Base-by-base conservation (phyloP, 768 basidiomycete genomes). In the Suillus subluteus region DNA sequence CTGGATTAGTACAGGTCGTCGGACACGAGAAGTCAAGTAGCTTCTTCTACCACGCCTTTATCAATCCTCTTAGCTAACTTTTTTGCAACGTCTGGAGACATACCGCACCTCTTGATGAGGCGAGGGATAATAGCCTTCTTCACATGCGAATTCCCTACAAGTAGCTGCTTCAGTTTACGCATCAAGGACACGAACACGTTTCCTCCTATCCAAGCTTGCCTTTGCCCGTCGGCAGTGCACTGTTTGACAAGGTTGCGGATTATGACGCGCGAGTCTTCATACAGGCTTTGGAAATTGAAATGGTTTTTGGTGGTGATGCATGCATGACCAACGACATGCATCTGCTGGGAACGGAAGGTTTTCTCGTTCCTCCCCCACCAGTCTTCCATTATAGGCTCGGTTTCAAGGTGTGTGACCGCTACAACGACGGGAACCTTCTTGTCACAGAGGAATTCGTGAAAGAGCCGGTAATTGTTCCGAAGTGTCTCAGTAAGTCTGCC, bases 331-430 rank as follows among this genome's bases (percentile, higher is more conserved):
- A 69, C 41, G 0, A 73, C 66, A 41, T 62, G 54, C 68, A 83
- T 80, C 1, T 70, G 71, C 50, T 75, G 73, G 16, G 23, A 44
- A 50, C 65, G 65, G 65, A 84, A 83, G 4, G 37, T 52, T 15
- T 41, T 40, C 58, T 76, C n/a, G 65, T 83, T 83, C 43, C 62
- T 40, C 18, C 56, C 46, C 82, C 81, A 83, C 83, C 82, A 83
- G 32, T 46, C 69, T 5, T 78, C 76, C 73, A 80, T 79, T 6
- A 18, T 70, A 3, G 41, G 66, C 41, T 81, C 72, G 44, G 73
- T 77, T 69, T 82, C 83, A 46, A 84, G 71, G 52, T 80, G 69
- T 9, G 81, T 83, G 44, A 83, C 66, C 37, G 77, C 76, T n/a
- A 84, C 55, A 1, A 75, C 72, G 23, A 79, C 73, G 2, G 83